Evolutionary conservation across 495 filamentous ascomycete genomes (phyloP).

Genomic region (Tricharina praecox): DNA sequence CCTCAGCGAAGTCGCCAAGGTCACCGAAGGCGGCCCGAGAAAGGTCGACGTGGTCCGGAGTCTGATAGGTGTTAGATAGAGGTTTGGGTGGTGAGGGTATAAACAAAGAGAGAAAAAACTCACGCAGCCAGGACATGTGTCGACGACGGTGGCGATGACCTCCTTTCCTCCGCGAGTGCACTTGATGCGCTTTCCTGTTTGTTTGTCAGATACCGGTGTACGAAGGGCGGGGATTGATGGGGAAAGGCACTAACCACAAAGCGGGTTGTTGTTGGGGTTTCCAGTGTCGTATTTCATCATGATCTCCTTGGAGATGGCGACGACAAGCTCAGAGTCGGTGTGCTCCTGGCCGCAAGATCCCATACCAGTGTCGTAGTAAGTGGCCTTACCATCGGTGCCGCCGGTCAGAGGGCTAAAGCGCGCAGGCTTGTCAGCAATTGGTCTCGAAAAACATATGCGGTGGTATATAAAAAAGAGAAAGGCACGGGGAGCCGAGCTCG

Average conservation of each 20-base stretch:
- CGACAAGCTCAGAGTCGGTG: slow-evolving; percentile 19
- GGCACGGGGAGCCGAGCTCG: no score
- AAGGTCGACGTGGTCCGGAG: neutral
- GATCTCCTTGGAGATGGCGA: slow-evolving; percentile 27
- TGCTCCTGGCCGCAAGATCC: slow-evolving; percentile 31
- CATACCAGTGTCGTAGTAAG: slow-evolving; percentile 29
- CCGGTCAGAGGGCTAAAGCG: no score
- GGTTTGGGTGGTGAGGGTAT: neutral
- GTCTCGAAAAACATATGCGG: no score
- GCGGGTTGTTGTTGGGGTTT: slow-evolving; percentile 32
- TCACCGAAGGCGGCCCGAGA: slow-evolving; percentile 6
- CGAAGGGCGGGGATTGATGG: neutral
- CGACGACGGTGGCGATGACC: slow-evolving; percentile 1
- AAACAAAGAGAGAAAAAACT: slow-evolving; percentile 5
- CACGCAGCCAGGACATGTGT: slow-evolving; percentile 17
- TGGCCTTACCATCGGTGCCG: slow-evolving; percentile 26
- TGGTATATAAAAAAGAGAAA: no score
- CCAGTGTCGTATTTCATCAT: slow-evolving; percentile 13
- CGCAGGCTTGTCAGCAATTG: no score
- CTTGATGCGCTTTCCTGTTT: slow-evolving; percentile 2
- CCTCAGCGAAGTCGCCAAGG: slow-evolving; percentile 4
- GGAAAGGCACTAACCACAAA: slow-evolving; percentile 27
- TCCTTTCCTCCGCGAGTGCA: neutral
- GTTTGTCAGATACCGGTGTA: slow-evolving; percentile 3
- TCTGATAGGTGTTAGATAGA: slow-evolving; percentile 9